A percentile compares a stretch with the other conserved stretches of the same genome.
These are phyloP conservation scores for Asterophora parasitica DNA, from an alignment of 768 basidiomycete genomes.

Conservation along the genomic window DNA sequence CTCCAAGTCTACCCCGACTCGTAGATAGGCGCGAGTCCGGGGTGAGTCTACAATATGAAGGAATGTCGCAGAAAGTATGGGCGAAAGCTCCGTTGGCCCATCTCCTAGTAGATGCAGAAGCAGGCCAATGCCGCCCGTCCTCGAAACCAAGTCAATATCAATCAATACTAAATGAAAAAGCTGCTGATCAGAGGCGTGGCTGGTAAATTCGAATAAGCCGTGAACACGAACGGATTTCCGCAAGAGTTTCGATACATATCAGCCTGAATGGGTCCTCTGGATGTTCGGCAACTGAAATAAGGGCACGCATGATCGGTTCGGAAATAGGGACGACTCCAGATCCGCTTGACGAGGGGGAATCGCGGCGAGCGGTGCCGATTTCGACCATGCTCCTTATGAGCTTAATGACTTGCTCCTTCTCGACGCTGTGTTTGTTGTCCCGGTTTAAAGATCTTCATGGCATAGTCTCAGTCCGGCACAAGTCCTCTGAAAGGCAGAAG, in stretches of 20 bases:
- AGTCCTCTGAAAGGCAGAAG: neutral
- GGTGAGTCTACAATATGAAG: constrained; percentile 84
- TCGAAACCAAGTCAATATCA: constrained; percentile 77
- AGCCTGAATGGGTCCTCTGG: constrained; percentile 84
- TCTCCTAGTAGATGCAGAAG: constrained; percentile 87
- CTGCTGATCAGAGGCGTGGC: neutral
- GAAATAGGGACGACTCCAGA: constrained; percentile 56
- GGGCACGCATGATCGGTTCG: constrained; percentile 74
- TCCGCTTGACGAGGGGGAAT: constrained; percentile 38
- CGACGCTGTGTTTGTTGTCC: constrained; percentile 76
- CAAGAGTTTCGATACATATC: constrained; percentile 79
- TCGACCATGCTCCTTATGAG: constrained; percentile 81
- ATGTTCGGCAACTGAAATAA: constrained; percentile 93
- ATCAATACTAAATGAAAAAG: constrained; percentile 59
- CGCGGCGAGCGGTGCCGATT: constrained; percentile 57
- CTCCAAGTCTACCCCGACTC: constrained; percentile 86
- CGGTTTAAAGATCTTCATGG: constrained; percentile 68
- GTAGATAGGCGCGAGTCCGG: constrained; percentile 68
- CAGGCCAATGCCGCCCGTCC: constrained; percentile 81
- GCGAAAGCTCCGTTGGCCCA: constrained; percentile 77
- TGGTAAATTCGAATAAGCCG: neutral
- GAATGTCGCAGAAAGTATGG: constrained; percentile 75
- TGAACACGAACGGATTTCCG: constrained; percentile 73
- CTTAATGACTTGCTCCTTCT: constrained; percentile 91
- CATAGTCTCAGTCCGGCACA: constrained; percentile 9